These are phyloP conservation scores for Acanthamoeba triangularis DNA, from an alignment of 208 protist species.

Conservation along the genomic window DNA sequence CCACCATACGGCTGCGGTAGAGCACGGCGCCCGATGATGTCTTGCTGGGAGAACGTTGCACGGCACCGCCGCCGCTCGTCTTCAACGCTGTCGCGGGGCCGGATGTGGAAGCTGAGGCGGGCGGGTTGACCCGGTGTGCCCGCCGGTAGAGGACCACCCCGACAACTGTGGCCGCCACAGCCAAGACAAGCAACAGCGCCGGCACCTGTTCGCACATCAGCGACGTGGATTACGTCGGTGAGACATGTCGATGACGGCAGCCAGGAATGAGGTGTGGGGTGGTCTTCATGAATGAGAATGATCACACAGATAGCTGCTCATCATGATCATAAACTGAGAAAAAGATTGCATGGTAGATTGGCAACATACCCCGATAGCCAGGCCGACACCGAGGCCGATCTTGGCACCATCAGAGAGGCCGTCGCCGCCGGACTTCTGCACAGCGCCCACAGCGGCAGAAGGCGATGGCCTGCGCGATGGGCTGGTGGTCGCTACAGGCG, in stretches of 20 bases:
- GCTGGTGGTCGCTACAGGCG: background rate
- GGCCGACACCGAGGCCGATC: background rate
- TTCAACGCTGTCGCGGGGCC: no score
- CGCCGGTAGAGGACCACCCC: background rate
- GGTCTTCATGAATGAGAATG: background rate
- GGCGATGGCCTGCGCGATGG: background rate
- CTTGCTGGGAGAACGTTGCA: no score
- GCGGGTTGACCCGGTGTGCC: no score
- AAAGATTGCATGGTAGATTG: no score
- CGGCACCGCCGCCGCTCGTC: no score
- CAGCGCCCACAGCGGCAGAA: background rate
- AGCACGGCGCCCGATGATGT: background rate
- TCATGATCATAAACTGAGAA: no score
- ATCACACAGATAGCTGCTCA: no score
- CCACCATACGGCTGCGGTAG: background rate
- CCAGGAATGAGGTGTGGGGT: background rate
- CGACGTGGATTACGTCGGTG: background rate
- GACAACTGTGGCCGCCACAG: background rate
- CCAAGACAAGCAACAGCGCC: background rate
- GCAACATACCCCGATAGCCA: background rate
- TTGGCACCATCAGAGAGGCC: background rate
- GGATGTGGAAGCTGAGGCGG: no score
- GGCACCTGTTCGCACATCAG: background rate
- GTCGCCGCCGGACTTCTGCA: background rate
- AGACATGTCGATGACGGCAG: background rate